Evolutionary conservation across 305 asterid species (phyloP), one percentile per base, ranked within the genome.

Genomic region (Fraxinus ornus): DNA sequence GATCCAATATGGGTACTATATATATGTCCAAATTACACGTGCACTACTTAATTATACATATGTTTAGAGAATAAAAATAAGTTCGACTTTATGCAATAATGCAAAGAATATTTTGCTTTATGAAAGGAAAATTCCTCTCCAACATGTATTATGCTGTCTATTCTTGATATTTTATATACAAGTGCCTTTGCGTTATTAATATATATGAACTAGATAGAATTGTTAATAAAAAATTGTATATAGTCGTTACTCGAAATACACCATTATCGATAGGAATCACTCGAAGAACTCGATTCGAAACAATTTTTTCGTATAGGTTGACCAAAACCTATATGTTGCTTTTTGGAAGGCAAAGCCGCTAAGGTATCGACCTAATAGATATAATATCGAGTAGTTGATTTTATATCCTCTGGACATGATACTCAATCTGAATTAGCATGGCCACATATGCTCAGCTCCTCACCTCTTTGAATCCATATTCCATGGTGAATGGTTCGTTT

Each of bases 11-110:
- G 55, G 55, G 55, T 41, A 41, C 49, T 9, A 10, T 10, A 41
- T 39, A 8, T 9, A 47, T 10, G 57, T 47, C n/a, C 6, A 47
- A 47, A 47, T 17, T 52, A 52, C 62, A 17, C 62, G 62, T 52
- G 62, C 19, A 52, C 22, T 52, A 17, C 62, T 15, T 17, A 17
- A 52, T 52, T 52, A 52, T 52, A 52, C 62, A 52, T 17, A 13
- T 52, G 8, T 52, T 52, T 4, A 52, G 62, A 17, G 68, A 19
- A 57, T 64, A 64, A 1, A 41, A 35, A 49, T 52, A 37, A 35
- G 64, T 55, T 78, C 19, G 39, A 78, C 82, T 78, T 78, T 78
- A 28, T 35, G 79, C 79, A 72, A 78, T 36, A 78, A 72, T 71
- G 66, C 19, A 41, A 15, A 35, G 73, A 41, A 72, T 83, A 72